Base-by-base conservation (phyloP, 768 basidiomycete genomes). In the Amanita inopinata region DNA sequence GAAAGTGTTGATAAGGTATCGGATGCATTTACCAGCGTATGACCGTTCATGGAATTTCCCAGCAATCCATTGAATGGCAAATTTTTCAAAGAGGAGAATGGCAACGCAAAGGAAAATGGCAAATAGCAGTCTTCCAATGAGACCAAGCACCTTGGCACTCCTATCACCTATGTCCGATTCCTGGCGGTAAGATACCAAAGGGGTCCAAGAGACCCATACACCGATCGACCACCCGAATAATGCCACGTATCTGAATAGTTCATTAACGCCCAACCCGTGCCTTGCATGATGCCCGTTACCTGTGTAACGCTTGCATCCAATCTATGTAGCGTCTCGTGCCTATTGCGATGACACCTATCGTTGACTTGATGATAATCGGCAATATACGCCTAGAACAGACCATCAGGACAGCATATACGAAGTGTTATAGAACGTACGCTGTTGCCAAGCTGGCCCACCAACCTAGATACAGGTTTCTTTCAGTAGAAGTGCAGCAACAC, bases 61-160 rank as follows among this genome's bases (percentile, higher is more conserved):
- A 34, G 82, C 82, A 51, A 94, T 90, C 68, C 79, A 78, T 57
- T 93, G 91, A 36, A 96, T 85, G 10, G 82, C 59, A 46, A 92
- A 75, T 55, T 96, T 96, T 60, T 92, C 89, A 42, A 73, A 80
- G 8, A 84, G 68, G 4, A 92, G 71, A 18, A 90, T 67, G 19
- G 71, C 71, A 0, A 81, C 60, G 54, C 79, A 85, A 36, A 92
- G 54, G 54, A 79, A 73, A 37, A 83, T 56, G 5, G 78, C 85
- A 54, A 92, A 90, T 5, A 88, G 65, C 19, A 90, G 61, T 55
- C 79, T 80, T 2, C 66, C 72, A 28, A 83, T 64, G 14, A 80
- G 64, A 33, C 63, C 59, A 38, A 89, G 62, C 19, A 73, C 70
- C 27, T 60, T 53, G 30, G 59, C 48, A 43, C 56, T 63, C 40